Base-by-base conservation (phyloP, 495 filamentous ascomycete species). In the Daldinia loculata region DNA sequence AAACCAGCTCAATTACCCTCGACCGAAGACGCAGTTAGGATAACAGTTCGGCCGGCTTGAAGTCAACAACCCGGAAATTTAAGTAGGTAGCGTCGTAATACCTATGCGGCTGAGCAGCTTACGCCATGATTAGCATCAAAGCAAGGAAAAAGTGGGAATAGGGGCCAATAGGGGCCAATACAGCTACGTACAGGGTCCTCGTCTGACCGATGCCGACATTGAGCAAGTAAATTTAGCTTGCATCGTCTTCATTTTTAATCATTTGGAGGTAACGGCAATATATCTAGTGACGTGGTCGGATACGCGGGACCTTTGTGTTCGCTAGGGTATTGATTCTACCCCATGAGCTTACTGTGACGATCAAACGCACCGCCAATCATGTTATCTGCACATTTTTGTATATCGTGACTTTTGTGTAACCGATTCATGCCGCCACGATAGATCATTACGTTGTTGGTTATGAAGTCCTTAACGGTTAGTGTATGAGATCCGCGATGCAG, bases 41-140 rank as follows among this genome's bases (percentile, higher is more conserved):
- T 24, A 45, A 9, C 19, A 22, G 61, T 52, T 73, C 70, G 70
- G 66, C 59, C 61, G 51, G 29, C 56, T 50, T 58, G 26, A 65
- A 69, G 56, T 53, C 56, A 66, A 65, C 56, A 61, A 66, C 61
- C 66, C 57, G 58, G 70, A 57, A 67, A 56, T 36, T 55, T 57
- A 48, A 56, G 19, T 62, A 59, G 56, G 56, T 38, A 61, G 51
- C 43, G 70, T 73, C 48, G 52, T 53, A 73, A 69, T 66, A n/a
- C n/a, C n/a, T n/a, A 69, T 73, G 70, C 70, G 70, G 70, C 70
- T 73, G 66, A 73, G 70, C 24, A 62, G 60, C 63, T 72, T 72
- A 67, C 45, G 53, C 56, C 43, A 64, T 36, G 64, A 63, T 71
- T 63, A 63, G 26, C 34, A 52, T 39, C 39, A 14, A 43, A 24